Evolutionary conservation across 768 basidiomycete species (phyloP).

Genomic region (Filobasidium wieringae): DNA sequence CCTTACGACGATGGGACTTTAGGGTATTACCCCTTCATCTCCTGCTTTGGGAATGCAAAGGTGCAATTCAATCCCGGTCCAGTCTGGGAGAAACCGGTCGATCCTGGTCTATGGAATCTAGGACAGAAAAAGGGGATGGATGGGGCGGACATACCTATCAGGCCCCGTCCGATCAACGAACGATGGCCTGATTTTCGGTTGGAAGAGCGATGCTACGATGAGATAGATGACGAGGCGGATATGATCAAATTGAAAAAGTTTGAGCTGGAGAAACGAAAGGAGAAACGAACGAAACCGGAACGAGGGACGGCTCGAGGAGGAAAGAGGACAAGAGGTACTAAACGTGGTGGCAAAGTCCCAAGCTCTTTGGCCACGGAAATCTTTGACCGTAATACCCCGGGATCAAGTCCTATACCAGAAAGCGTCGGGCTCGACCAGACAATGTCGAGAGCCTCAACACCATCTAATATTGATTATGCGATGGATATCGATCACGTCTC

Average conservation of each 20-base stretch:
- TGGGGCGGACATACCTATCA: not conserved
- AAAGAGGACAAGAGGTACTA: not conserved
- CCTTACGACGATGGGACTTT: slow-evolving; percentile 85
- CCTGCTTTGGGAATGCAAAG: slow-evolving; percentile 78
- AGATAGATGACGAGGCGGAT: slow-evolving; percentile 57
- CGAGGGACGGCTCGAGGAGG: not conserved
- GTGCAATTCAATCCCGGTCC: slow-evolving; percentile 83
- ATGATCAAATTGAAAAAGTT: slow-evolving; percentile 22
- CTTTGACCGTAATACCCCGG: not conserved
- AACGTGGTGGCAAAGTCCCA: not conserved
- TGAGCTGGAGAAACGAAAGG: slow-evolving; percentile 14
- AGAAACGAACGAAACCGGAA: not conserved
- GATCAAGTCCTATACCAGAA: not conserved
- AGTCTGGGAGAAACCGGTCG: slow-evolving; percentile 42
- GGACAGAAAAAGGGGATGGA: slow-evolving; percentile 7
- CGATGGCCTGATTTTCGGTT: slow-evolving; percentile 73
- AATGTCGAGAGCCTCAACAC: not conserved
- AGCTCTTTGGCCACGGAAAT: not conserved
- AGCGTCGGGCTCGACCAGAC: not conserved
- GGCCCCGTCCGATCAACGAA: slow-evolving; percentile 60
- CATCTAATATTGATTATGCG: not conserved
- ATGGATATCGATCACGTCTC: not conserved
- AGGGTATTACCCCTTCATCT: slow-evolving; percentile 92
- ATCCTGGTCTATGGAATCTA: slow-evolving; percentile 23
- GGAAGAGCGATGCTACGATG: slow-evolving; percentile 69